Conservation (phyloP, 345 rosid species). For the Carallia brachiata region DNA sequence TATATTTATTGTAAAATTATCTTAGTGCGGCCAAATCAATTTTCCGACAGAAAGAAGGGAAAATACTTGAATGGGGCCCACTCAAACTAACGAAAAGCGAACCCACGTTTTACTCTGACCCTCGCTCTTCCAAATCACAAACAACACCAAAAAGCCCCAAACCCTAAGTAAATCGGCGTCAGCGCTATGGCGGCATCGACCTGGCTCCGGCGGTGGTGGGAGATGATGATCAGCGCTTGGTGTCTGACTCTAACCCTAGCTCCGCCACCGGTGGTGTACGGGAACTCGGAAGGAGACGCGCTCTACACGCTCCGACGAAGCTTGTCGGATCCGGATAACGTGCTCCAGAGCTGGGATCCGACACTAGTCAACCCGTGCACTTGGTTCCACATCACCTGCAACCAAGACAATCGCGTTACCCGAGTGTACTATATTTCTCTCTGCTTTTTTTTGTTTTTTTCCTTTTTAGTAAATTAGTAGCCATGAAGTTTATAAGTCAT, state of each 20-base stretch:
- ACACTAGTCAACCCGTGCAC: conserved; percentile 94
- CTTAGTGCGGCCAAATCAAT: too few relatives aligned
- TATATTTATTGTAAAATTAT: too few relatives aligned
- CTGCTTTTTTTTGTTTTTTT: background rate
- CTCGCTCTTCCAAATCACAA: too few relatives aligned
- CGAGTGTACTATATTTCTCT: conserved; percentile 50
- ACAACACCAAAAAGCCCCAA: too few relatives aligned
- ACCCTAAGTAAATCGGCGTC: too few relatives aligned
- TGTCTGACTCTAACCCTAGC: conserved; percentile 29
- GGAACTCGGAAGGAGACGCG: conserved; percentile 91
- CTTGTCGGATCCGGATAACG: conserved; percentile 78
- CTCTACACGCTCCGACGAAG: conserved; percentile 65
- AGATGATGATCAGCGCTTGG: conserved; percentile 23
- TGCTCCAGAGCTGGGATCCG: conserved; percentile 99
- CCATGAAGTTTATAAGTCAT: too few relatives aligned
- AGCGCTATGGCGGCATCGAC: conserved; percentile 45
- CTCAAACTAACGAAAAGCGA: too few relatives aligned
- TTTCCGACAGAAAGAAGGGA: too few relatives aligned
- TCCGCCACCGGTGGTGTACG: conserved; percentile 31
- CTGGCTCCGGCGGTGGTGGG: conserved; percentile 8
- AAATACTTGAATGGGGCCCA: too few relatives aligned
- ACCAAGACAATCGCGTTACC: conserved; percentile 83
- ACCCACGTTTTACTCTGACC: too few relatives aligned
- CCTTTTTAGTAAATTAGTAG: background rate
- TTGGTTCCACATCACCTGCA: conserved; percentile 96